Evolutionary conservation across 169 alveolate species (phyloP), one percentile per base, ranked within the genome.

Genomic region (Nephromyces sp.): DNA sequence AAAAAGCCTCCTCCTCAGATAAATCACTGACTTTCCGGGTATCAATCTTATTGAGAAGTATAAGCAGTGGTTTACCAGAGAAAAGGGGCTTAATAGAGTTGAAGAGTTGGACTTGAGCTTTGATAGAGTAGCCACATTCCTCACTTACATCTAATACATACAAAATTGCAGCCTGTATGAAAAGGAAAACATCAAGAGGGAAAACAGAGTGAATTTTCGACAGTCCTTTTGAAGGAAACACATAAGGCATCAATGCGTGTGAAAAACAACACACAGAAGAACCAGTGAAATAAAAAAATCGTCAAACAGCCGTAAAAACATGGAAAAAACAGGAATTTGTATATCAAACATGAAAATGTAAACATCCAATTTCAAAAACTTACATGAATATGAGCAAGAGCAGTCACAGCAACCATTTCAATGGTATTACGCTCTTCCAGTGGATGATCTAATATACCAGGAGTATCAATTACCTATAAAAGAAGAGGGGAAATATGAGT

Each of bases 321-420:
- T n/a, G n/a, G n/a, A n/a, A n/a, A n/a, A n/a, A n/a, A n/a, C n/a
- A n/a, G n/a, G n/a, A n/a, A n/a, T n/a, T n/a, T n/a, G n/a, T n/a
- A n/a, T n/a, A n/a, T n/a, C n/a, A n/a, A n/a, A n/a, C n/a, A n/a
- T n/a, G n/a, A n/a, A n/a, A n/a, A n/a, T n/a, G n/a, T n/a, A n/a
- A n/a, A n/a, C n/a, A n/a, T 4, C 3, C 24, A 32, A 6, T 66
- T 75, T 66, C 68, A 79, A 71, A 88, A 85, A 68, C 94, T 87
- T 0, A 96, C 95, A 71, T 92, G 94, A 63, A 97, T 89, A 86
- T 97, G 99, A 28, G 99, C 99, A 33, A 97, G 84, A 31, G 99
- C 99, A 24, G 99, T 95, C 28, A 97, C 93, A 6, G 98, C 97
- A 33, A 96, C 92, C 99, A 97, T 96, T 86, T 97, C 99, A 52